Base-by-base conservation (phyloP, 768 basidiomycete genomes). In the Lactifluus pinguis region DNA sequence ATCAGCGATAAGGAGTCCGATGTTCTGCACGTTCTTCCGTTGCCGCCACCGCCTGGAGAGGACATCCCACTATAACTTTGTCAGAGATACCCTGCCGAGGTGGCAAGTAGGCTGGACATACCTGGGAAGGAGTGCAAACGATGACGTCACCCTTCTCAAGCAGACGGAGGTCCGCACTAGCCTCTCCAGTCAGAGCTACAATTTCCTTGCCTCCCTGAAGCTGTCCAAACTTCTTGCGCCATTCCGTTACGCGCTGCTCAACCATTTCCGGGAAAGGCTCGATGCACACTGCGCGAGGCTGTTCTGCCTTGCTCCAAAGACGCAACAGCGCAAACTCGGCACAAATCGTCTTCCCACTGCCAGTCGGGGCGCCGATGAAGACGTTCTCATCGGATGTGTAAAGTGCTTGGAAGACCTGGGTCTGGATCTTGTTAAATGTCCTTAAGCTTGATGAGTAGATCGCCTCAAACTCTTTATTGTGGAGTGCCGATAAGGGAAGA, bases 231-330 rank as follows among this genome's bases (percentile, higher is more conserved):
- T 94, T 98, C 58, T 77, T 76, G 53, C 78, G 79, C 97, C 97
- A 99, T 71, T 98, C 95, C 34, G 77, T 75, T 0, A 95, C 90
- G 3, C 95, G 82, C 66, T 84, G 80, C 59, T 98, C 92, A 2
- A 98, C 97, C 90, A 98, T 95, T 67, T 98, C 97, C 67, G 94
- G 94, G 72, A 90, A 97, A 0, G 97, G 97, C 72, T 95, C 92
- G 54, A 98, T 87, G 70, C 95, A 98, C 3, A 98, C 92, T 0
- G 95, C 95, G 17, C 94, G 79, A 19, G 82, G 81, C 49, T 85
- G 80, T 62, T 94, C 87, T 6, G 78, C 76, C 72, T 92, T 92
- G 52, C 91, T 90, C 97, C 97, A 99, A 0, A 99, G 73, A n/a
- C 94, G 83, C 51, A 99, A 76, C 14, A 99, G 76, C 0, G 97